Conservation (phyloP, 352 stramenopile genomes). For the Pythium volutum region DNA sequence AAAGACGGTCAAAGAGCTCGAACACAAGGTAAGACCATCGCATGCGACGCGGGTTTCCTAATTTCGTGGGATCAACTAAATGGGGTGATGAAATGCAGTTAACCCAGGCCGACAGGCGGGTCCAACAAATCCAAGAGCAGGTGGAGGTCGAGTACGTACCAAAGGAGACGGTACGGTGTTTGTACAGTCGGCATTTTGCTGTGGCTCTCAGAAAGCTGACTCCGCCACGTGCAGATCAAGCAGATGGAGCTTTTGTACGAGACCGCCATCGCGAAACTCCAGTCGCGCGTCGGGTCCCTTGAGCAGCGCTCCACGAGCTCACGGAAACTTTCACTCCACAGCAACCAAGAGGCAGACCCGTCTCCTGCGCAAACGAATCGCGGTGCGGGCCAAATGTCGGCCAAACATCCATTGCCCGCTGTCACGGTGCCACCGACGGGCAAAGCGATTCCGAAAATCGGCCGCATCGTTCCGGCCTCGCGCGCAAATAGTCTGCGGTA, state of each 20-base stretch:
- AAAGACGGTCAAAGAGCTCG: constrained; percentile 33
- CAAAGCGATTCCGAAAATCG: constrained; percentile 49
- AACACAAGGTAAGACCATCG: constrained; percentile 30
- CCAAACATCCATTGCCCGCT: constrained; percentile 8
- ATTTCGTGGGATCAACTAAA: background rate
- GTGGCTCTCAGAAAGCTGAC: background rate
- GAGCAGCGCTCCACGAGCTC: constrained; percentile 29
- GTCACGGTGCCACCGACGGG: constrained; percentile 11
- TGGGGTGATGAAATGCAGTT: constrained; percentile 6
- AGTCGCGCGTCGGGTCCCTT: constrained; percentile 54
- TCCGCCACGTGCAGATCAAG: constrained; percentile 37
- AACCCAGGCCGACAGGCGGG: background rate
- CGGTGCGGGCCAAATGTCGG: too few relatives aligned
- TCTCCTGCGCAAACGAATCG: background rate
- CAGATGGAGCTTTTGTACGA: constrained; percentile 76
- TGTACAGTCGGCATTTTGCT: too few relatives aligned
- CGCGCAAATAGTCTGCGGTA: constrained; percentile 26
- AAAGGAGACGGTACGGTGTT: constrained; percentile 11
- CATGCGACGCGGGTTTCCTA: background rate
- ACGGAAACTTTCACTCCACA: constrained; percentile 15
- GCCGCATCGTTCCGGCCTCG: constrained; percentile 52
- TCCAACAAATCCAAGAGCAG: constrained; percentile 19
- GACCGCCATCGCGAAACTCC: constrained; percentile 67
- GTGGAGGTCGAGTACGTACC: constrained; percentile 20
- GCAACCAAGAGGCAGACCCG: constrained; percentile 8